Percentiles rank a stretch among this genome's conserved stretches.
Conservation (phyloP, 768 basidiomycete genomes). For the Crucibulum laeve region DNA sequence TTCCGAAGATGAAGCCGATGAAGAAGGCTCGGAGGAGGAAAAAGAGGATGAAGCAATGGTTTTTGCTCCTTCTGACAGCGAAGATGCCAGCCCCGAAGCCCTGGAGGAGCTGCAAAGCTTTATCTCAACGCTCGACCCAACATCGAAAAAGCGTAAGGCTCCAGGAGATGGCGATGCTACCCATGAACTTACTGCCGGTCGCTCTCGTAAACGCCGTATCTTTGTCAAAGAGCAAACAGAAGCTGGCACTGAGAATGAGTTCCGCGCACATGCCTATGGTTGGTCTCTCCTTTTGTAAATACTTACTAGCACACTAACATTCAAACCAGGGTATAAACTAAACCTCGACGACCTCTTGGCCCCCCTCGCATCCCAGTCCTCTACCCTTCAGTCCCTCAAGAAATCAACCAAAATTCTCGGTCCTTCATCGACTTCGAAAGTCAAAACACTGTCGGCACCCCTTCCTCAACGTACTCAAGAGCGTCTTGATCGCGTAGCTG, state of each 20-base stretch:
- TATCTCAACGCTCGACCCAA: conserved; percentile 61
- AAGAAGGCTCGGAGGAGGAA: conserved; percentile 31
- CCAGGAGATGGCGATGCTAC: conserved; percentile 24
- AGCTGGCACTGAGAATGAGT: conserved; percentile 79
- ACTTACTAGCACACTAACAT: neutral
- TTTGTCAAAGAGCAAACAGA: conserved; percentile 69
- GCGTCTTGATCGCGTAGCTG: conserved; percentile 87
- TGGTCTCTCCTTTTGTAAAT: conserved; percentile 8
- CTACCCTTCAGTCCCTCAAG: conserved; percentile 61
- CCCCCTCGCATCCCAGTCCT: conserved; percentile 61
- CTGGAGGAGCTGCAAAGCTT: conserved; percentile 70
- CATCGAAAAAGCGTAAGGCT: conserved; percentile 68
- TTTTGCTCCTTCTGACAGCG: conserved; percentile 45
- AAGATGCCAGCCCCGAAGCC: conserved; percentile 48
- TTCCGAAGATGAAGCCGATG: conserved; percentile 24
- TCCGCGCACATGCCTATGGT: conserved; percentile 54
- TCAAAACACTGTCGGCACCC: conserved; percentile 73
- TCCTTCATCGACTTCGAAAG: conserved; percentile 42
- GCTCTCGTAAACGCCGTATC: conserved; percentile 53
- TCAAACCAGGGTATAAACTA: conserved; percentile 46
- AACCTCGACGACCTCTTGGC: conserved; percentile 72
- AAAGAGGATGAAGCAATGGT: conserved; percentile 40
- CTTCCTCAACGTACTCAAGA: conserved; percentile 86
- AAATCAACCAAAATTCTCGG: conserved; percentile 64
- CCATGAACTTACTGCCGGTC: conserved; percentile 17